These are phyloP conservation scores for Begonia fuchsioides DNA, from an alignment of 306 rosid species.

Conservation along the genomic window DNA sequence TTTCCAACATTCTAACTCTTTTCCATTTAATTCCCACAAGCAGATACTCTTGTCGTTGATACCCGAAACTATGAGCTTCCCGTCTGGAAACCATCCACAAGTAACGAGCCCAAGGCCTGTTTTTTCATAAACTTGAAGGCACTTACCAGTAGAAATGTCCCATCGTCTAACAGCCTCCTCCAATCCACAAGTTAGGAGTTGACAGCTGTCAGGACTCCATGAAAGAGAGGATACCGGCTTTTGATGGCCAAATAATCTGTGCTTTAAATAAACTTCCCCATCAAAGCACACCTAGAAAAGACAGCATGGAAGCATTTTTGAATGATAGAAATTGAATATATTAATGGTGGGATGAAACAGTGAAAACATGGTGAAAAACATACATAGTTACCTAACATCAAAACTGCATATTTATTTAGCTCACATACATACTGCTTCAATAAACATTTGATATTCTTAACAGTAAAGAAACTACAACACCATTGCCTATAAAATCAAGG, in stretches of 20 bases:
- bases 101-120: constrained; percentile 58
- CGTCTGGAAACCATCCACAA: constrained; percentile 93
- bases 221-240: constrained; percentile 65
- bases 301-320: neutral
- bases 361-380: neutral
- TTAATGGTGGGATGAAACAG: constrained; percentile 2
- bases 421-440: too few relatives aligned
- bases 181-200: constrained; percentile 89
- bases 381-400: too few relatives aligned
- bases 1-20: constrained; percentile 89
- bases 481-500: too few relatives aligned
- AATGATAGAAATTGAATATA: neutral
- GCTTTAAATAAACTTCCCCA: constrained; percentile 49
- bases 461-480: too few relatives aligned
- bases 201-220: constrained; percentile 87
- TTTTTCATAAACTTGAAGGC: constrained; percentile 80
- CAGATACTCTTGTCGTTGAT: constrained; percentile 83
- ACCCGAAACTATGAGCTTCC: constrained; percentile 68
- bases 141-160: constrained; percentile 78
- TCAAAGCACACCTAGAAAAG: constrained; percentile 45
- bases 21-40: constrained; percentile 92
- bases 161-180: constrained; percentile 90
- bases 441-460: too few relatives aligned
- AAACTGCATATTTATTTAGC: too few relatives aligned
- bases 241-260: constrained; percentile 69